Conservation (phyloP, 164 flowering plant genomes). For the Houttuynia cordata region DNA sequence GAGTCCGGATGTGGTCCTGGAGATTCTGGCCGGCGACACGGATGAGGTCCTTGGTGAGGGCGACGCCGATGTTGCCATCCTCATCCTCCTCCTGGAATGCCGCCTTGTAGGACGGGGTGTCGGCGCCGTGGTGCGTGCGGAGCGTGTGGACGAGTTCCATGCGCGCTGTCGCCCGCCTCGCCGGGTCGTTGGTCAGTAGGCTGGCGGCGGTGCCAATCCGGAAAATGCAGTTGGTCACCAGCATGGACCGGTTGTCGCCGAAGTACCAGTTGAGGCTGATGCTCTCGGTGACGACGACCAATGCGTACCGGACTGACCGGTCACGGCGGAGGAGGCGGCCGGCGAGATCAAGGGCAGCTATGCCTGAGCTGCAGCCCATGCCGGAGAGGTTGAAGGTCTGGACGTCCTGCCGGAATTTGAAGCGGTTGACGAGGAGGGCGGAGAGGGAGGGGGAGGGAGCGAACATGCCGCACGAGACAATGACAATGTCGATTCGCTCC, state of each 20-base stretch:
- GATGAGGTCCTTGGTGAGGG: slow-evolving; percentile 53
- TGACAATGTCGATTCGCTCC: slow-evolving; percentile 18
- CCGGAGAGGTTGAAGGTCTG: slow-evolving; percentile 42
- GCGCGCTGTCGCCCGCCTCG: slow-evolving; percentile 21
- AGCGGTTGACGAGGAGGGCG: slow-evolving; percentile 32
- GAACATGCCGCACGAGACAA: slow-evolving; percentile 40
- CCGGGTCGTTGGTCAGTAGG: slow-evolving; percentile 33
- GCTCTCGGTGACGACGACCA: slow-evolving; percentile 43
- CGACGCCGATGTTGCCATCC: slow-evolving; percentile 30
- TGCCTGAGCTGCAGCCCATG: slow-evolving; percentile 61
- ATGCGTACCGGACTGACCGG: slow-evolving; percentile 20
- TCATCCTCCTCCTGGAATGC: slow-evolving; percentile 47
- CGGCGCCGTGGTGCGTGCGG: slow-evolving; percentile 54
- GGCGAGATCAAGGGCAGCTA: slow-evolving; percentile 33
- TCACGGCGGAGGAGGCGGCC: slow-evolving; percentile 19
- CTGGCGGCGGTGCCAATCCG: slow-evolving; percentile 49
- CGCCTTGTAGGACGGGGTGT: slow-evolving; percentile 32
- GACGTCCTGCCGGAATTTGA: slow-evolving; percentile 25
- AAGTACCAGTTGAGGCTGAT: slow-evolving; percentile 51
- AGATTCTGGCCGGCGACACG: slow-evolving; percentile 35
- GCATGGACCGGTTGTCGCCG: slow-evolving; percentile 46
- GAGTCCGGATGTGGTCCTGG: slow-evolving; percentile 21
- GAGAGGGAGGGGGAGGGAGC: slow-evolving; percentile 37
- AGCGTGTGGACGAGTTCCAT: slow-evolving; percentile 32
- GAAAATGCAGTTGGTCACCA: slow-evolving; percentile 46